phyloP scores from a whole-genome alignment of 768 basidiomycete genomes.

The Pulveroboletus sp. region DNA sequence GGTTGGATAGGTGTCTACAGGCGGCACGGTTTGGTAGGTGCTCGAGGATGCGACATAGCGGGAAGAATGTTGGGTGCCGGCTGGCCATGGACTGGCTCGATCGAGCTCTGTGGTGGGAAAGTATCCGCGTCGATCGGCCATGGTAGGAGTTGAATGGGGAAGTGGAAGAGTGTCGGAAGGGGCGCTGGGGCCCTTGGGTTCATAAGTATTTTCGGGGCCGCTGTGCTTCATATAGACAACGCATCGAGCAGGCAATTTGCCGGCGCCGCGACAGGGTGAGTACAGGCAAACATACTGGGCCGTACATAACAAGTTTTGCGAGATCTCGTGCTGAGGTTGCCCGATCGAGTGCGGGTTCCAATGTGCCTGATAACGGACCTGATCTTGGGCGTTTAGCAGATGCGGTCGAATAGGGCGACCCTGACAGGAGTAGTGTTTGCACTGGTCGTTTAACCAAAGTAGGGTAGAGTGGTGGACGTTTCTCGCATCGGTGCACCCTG shows the following conservation, averaged over 20 bases:
- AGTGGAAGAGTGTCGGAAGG: conserved; percentile 3
- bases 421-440: conserved; percentile 24
- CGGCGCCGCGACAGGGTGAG: conserved; percentile 30
- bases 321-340: conserved; percentile 28
- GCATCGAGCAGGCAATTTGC: conserved; percentile 27
- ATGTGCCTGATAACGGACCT: conserved; percentile 31
- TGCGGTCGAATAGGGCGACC: no score
- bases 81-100: conserved; percentile 23
- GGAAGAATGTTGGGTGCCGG: conserved; percentile 16
- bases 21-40: conserved; percentile 17
- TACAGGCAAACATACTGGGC: conserved; percentile 25
- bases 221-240: conserved; percentile 24
- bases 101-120: conserved; percentile 10
- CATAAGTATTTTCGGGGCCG: conserved; percentile 34
- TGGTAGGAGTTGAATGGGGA: conserved; percentile 13
- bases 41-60: conserved; percentile 23
- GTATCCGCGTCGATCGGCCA: conserved; percentile 31
- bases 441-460: conserved; percentile 29
- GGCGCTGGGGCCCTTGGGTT: conserved; percentile 19
- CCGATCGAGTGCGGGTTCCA: conserved; percentile 20
- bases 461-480: conserved; percentile 17
- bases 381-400: conserved; percentile 23
- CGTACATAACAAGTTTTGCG: conserved; percentile 20
- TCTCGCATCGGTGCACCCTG: no score
- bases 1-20: conserved; percentile 15